These are phyloP conservation scores for Colletotrichum sp. DNA, from an alignment of 2,329 filamentous ascomycete genomes.

Conservation along the genomic window DNA sequence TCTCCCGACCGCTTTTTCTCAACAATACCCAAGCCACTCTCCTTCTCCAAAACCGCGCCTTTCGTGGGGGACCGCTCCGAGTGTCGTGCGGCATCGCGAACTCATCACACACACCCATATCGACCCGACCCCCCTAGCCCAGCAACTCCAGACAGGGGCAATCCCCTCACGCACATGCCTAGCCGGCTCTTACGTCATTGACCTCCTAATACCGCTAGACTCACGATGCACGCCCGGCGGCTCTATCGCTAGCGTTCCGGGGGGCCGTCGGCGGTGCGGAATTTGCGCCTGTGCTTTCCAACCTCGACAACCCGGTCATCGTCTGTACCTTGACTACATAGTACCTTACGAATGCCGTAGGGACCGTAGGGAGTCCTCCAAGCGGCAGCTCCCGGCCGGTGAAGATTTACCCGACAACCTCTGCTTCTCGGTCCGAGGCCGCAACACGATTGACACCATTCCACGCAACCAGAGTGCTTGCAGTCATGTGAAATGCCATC, in stretches of 20 bases:
- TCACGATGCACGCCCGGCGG: conserved; percentile 18
- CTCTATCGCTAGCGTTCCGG: conserved; percentile 13
- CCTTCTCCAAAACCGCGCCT: not conserved
- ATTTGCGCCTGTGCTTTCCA: not conserved
- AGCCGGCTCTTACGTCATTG: conserved; percentile 13
- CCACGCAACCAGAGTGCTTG: not conserved
- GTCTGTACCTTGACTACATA: not conserved
- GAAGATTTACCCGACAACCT: not conserved
- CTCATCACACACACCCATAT: not conserved
- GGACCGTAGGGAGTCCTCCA: not conserved
- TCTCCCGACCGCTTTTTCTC: conserved; percentile 12
- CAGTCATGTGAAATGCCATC: not conserved
- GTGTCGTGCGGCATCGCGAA: not conserved
- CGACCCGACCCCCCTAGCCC: not conserved
- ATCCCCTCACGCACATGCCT: not conserved
- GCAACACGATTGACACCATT: not conserved
- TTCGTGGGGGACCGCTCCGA: not conserved
- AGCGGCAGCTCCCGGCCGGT: not conserved
- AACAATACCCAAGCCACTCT: conserved; percentile 5
- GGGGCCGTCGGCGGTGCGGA: conserved; percentile 4
- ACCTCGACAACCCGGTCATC: not conserved
- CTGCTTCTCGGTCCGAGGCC: not conserved
- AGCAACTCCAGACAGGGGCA: not conserved
- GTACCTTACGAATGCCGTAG: not conserved
- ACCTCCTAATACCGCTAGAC: not conserved